Base-by-base conservation (phyloP, 2,329 filamentous ascomycete genomes). In the Sphaerulina musiva region DNA sequence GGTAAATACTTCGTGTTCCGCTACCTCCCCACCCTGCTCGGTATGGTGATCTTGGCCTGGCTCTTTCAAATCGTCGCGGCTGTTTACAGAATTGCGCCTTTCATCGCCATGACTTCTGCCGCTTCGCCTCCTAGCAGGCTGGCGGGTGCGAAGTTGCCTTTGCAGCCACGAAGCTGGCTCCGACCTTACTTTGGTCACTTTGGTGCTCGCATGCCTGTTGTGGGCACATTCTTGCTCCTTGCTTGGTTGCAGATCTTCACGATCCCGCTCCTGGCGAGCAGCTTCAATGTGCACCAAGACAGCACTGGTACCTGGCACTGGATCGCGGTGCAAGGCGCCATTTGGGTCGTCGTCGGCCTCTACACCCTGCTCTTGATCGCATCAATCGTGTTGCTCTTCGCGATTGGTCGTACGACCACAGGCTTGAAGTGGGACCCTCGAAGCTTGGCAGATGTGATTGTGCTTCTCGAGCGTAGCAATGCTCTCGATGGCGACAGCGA, bases 351-450 rank as follows among this genome's bases (percentile, higher is more conserved):
- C 26, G 80, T 93, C 31, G 83, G 75, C 0, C 70, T 95, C 0
- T 96, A 95, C 71, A 70, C 85, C 34, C 69, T 89, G 3, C 72
- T 92, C 45, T 65, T 85, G 1, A 61, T 80, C 6, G 81, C 84
- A 1, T 64, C 83, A 2, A 51, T 81, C 9, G 70, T 82, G 1
- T 68, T 91, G 8, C 73, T 85, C 58, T 59, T 82, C n/a, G 85
- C 82, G 59, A 73, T 79, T 51, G 72, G 76, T 20, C 55, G 57
- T 14, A 53, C 48, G 14, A 77, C 80, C 31, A 95, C 89, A 0
- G 90, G 90, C 0, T 74, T 95, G 58, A 80, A 86, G 65, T 96
- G 91, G 91, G 89, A 95, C 66, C 80, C 89, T 2, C 79, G 85
- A 44, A 92, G 85, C 23, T 74, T 96, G 6, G 91, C 87, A 2